These are phyloP conservation scores for Arabidopsis lyrata DNA, from an alignment of 441 rosid species.

Conservation along the genomic window DNA sequence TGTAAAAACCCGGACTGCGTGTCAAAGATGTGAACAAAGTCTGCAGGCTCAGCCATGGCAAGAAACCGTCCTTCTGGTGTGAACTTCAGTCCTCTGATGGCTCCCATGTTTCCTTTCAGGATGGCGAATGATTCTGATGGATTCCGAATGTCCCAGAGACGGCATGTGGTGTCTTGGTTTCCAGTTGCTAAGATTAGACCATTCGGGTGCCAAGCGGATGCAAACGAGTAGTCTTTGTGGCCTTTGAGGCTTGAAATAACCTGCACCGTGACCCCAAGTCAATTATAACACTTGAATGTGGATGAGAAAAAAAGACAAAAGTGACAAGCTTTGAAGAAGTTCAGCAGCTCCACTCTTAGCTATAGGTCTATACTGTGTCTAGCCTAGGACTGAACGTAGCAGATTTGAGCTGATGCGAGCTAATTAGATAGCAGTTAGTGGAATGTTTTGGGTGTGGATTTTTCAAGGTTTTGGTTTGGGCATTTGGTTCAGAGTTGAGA, in stretches of 20 bases:
- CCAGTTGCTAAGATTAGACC: constrained; percentile 65
- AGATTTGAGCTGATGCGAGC: background rate
- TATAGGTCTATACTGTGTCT: background rate
- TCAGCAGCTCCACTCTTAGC: background rate
- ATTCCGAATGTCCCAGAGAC: constrained; percentile 68
- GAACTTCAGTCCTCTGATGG: constrained; percentile 69
- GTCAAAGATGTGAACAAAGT: constrained; percentile 67
- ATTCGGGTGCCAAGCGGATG: constrained; percentile 71
- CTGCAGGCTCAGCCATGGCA: constrained; percentile 81
- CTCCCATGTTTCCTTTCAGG: constrained; percentile 74
- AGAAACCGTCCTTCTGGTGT: constrained; percentile 62
- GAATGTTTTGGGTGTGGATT: background rate
- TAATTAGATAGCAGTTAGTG: background rate
- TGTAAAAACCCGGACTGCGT: constrained; percentile 49
- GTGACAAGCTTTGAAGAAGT: constrained; percentile 8
- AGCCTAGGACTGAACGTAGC: background rate
- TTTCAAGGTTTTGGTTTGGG: background rate
- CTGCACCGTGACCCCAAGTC: background rate
- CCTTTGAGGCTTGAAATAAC: constrained; percentile 54
- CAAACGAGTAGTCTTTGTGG: constrained; percentile 64
- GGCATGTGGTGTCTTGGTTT: constrained; percentile 69
- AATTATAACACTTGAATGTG: background rate
- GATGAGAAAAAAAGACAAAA: background rate
- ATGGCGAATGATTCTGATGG: constrained; percentile 54
- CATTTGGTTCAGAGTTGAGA: background rate